phyloP scores from a whole-genome alignment of 2,329 filamentous ascomycete species.

The Fusarium acutatum region DNA sequence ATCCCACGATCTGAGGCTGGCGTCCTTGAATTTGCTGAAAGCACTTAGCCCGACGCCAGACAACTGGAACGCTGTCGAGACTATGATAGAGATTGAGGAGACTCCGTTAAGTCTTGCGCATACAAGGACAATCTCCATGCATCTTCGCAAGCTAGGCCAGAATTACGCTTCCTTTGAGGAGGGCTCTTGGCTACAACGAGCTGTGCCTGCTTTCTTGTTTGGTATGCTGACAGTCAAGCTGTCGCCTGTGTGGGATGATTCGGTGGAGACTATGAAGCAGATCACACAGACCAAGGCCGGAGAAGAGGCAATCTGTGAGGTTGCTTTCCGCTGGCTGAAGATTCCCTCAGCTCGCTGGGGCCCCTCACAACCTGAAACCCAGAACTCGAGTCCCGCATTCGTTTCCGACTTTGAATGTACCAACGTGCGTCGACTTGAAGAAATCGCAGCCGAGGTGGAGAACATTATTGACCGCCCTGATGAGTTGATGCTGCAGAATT shows the following conservation, averaged over 20 bases:
- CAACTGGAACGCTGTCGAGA: constrained; percentile 42
- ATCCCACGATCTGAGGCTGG: constrained; percentile 77
- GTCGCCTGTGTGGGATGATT: constrained; percentile 87
- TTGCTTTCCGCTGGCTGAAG: constrained; percentile 82
- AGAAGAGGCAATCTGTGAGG: constrained; percentile 74
- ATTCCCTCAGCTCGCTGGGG: constrained; percentile 64
- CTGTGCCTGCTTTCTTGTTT: constrained; percentile 85
- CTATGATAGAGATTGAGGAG: constrained; percentile 82
- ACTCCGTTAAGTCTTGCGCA: constrained; percentile 81
- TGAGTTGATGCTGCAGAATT: constrained; percentile 68
- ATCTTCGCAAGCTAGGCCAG: constrained; percentile 78
- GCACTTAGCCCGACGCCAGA: constrained; percentile 55
- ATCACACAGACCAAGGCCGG: constrained; percentile 76
- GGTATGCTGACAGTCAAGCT: constrained; percentile 88
- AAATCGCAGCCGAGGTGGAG: constrained; percentile 60
- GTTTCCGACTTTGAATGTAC: constrained; percentile 86
- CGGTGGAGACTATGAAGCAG: constrained; percentile 76
- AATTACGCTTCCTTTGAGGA: constrained; percentile 68
- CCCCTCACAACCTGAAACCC: constrained; percentile 49
- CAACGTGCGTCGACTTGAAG: constrained; percentile 70
- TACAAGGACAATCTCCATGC: constrained; percentile 81
- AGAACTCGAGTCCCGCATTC: constrained; percentile 49
- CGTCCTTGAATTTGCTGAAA: constrained; percentile 76
- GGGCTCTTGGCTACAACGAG: constrained; percentile 72
- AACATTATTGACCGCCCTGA: constrained; percentile 61